A percentile compares a stretch with the other conserved stretches of the same genome.
These are phyloP conservation scores for Globisporangium splendens DNA, from an alignment of 352 stramenopile genomes.

Conservation along the genomic window DNA sequence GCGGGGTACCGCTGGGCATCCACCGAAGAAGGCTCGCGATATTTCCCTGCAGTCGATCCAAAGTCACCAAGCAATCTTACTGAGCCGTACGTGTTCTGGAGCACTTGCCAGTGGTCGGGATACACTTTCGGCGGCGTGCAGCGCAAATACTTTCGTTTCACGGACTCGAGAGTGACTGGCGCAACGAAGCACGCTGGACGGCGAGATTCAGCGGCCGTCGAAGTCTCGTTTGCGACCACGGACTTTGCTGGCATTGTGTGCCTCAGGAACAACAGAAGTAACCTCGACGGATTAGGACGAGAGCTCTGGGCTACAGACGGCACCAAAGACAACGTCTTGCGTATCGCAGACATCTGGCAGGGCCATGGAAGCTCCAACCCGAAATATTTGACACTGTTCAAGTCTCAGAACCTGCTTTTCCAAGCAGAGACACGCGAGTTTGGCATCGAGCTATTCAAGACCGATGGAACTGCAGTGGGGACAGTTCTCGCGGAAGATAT, in stretches of 20 bases:
- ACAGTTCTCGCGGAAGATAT: constrained; percentile 57
- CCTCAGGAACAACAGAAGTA: constrained; percentile 18
- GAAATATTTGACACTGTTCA: constrained; percentile 37
- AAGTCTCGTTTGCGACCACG: constrained; percentile 24
- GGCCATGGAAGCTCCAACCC: constrained; percentile 36
- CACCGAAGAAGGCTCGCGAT: constrained; percentile 29
- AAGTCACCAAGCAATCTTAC: constrained; percentile 10
- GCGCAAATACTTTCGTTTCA: constrained; percentile 68
- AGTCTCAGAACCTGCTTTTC: constrained; percentile 40
- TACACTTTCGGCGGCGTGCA: constrained; percentile 43
- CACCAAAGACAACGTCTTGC: constrained; percentile 24
- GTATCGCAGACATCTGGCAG: constrained; percentile 43
- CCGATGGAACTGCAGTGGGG: constrained; percentile 39
- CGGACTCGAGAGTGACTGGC: constrained; percentile 57
- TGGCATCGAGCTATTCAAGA: constrained; percentile 62
- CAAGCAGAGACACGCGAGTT: constrained; percentile 31
- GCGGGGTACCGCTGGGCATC: constrained; percentile 63
- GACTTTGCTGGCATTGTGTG: constrained; percentile 84
- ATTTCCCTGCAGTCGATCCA: constrained; percentile 15
- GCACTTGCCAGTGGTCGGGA: constrained; percentile 67
- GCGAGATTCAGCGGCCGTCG: constrained; percentile 30
- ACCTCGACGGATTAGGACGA: constrained; percentile 15
- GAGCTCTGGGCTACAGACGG: constrained; percentile 75
- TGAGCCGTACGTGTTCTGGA: constrained; percentile 63
- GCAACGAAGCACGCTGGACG: constrained; percentile 65